These are phyloP conservation scores for Sporothrix pseudoabietina DNA, from an alignment of 2,329 filamentous ascomycete genomes.

Conservation along the genomic window DNA sequence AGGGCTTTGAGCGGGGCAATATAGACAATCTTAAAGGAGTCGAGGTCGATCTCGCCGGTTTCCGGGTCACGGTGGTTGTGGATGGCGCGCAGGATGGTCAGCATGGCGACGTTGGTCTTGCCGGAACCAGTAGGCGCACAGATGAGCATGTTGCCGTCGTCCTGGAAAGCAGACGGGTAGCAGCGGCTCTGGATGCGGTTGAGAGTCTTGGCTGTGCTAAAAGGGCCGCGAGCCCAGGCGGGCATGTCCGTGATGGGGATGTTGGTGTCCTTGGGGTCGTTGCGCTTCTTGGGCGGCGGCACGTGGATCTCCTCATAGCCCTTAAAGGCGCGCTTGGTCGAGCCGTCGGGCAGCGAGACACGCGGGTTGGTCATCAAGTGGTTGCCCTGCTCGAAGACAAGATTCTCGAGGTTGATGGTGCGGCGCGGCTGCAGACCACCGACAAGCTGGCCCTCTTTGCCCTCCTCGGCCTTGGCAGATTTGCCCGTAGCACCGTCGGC, in stretches of 20 bases:
- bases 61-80: constrained; percentile 88
- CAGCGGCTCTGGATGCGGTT: constrained; percentile 97
- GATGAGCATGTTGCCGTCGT: constrained; percentile 96
- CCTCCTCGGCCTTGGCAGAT: constrained; percentile 50
- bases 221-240: constrained; percentile 86
- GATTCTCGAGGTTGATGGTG: constrained; percentile 89
- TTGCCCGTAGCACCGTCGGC: constrained; percentile 45
- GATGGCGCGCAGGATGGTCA: constrained; percentile 93
- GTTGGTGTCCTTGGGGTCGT: constrained; percentile 75
- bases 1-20: constrained; percentile 94
- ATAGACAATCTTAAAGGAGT: constrained; percentile 98
- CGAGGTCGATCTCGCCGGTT: constrained; percentile 92
- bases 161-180: constrained; percentile 84
- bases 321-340: constrained; percentile 93
- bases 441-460: constrained; percentile 65
- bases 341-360: constrained; percentile 89
- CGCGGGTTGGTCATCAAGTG: constrained; percentile 99
- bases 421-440: constrained; percentile 85
- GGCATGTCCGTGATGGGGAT: constrained; percentile 87
- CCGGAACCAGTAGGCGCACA: constrained; percentile 96
- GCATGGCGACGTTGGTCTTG: constrained; percentile 98
- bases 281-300: constrained; percentile 84
- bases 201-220: constrained; percentile 80
- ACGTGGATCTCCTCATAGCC: constrained; percentile 99
- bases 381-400: constrained; percentile 96